A percentile compares a stretch with the other conserved stretches of the same genome.
Conservation (phyloP, 2,329 filamentous ascomycete genomes). For the Penicillium aurantiogriseum region DNA sequence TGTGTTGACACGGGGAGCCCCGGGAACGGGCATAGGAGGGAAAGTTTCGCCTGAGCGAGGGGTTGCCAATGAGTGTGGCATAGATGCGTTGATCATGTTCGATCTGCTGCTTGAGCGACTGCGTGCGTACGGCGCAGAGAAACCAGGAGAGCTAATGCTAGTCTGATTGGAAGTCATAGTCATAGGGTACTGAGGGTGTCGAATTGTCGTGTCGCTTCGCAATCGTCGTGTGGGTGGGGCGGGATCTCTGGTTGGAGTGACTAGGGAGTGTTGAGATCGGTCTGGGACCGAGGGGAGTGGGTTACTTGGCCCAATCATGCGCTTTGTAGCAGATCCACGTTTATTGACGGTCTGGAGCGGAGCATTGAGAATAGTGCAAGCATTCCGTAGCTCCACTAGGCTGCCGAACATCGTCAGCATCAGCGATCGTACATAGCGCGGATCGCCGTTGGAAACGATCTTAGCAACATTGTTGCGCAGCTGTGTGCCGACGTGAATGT, state of each 20-base stretch:
- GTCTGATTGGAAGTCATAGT: slow-evolving; percentile 32
- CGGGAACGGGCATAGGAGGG: slow-evolving; percentile 48
- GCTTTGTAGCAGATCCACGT: slow-evolving; percentile 28
- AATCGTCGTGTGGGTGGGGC: slow-evolving; percentile 45
- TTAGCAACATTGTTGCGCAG: slow-evolving; percentile 50
- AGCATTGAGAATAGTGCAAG: slow-evolving; percentile 53
- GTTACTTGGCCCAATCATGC: slow-evolving; percentile 33
- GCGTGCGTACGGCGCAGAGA: slow-evolving; percentile 33
- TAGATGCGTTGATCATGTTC: slow-evolving; percentile 50
- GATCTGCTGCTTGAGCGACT: slow-evolving; percentile 53
- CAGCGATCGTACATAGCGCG: slow-evolving; percentile 57
- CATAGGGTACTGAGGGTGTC: slow-evolving; percentile 40
- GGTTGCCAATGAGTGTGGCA: slow-evolving; percentile 56
- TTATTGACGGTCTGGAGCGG: slow-evolving; percentile 34
- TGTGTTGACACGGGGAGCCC: slow-evolving; percentile 51
- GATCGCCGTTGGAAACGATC: slow-evolving; percentile 56
- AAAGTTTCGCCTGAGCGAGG: slow-evolving; percentile 83
- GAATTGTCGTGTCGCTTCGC: slow-evolving; percentile 53
- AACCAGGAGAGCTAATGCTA: slow-evolving; percentile 32
- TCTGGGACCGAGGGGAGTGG: slow-evolving; percentile 27
- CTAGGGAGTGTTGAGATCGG: slow-evolving; percentile 30
- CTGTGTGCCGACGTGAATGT: slow-evolving; percentile 50
- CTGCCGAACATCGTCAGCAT: slow-evolving; percentile 60
- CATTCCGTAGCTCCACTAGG: slow-evolving; percentile 59
- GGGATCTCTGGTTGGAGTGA: slow-evolving; percentile 50